Conservation (phyloP, 2,329 filamentous ascomycete genomes). For the Teratosphaeria pseudoeucalypti region DNA sequence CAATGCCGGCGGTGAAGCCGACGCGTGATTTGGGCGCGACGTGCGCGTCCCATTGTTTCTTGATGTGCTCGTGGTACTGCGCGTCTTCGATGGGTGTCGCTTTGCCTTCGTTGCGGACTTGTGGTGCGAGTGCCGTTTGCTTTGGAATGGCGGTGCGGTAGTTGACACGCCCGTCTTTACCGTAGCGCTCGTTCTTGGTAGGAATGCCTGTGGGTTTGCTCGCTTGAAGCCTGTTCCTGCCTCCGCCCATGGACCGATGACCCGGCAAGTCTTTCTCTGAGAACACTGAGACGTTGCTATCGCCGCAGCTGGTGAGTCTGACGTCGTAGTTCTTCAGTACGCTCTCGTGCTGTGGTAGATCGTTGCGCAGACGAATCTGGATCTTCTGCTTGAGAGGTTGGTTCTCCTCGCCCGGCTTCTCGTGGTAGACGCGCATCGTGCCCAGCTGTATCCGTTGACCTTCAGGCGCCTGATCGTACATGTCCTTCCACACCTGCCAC, state of each 20-base stretch:
- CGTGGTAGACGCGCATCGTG: slow-evolving; percentile 47
- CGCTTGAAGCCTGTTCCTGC: slow-evolving; percentile 8
- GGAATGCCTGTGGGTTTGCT: slow-evolving; percentile 8
- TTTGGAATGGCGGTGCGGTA: slow-evolving; percentile 42
- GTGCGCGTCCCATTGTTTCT: slow-evolving; percentile 13
- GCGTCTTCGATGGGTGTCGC: slow-evolving; percentile 59
- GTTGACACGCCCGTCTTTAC: slow-evolving; percentile 7
- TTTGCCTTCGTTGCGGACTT: slow-evolving; percentile 65
- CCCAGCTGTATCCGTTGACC: slow-evolving; percentile 64
- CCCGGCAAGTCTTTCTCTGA: slow-evolving; percentile 86
- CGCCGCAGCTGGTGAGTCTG: slow-evolving; percentile 54
- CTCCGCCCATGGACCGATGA: slow-evolving; percentile 7
- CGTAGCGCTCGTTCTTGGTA: slow-evolving; percentile 19
- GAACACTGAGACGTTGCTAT: slow-evolving; percentile 83
- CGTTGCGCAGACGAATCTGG: slow-evolving; percentile 53
- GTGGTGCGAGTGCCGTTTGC: slow-evolving; percentile 65
- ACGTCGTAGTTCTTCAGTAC: slow-evolving; percentile 86
- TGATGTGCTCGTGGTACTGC: slow-evolving; percentile 50
- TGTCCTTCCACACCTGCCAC: slow-evolving; percentile 66
- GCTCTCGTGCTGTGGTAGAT: slow-evolving; percentile 55
- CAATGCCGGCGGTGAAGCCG: slow-evolving; percentile 33
- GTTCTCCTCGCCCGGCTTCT: slow-evolving; percentile 9
- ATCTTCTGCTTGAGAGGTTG: slow-evolving; percentile 39
- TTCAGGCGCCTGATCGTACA: slow-evolving; percentile 58
- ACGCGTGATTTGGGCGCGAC: slow-evolving; percentile 39